Evolutionary conservation across 140 eudicot genomes (phyloP), one percentile per base, ranked within the genome.

Genomic region (Oenanthe javanica): DNA sequence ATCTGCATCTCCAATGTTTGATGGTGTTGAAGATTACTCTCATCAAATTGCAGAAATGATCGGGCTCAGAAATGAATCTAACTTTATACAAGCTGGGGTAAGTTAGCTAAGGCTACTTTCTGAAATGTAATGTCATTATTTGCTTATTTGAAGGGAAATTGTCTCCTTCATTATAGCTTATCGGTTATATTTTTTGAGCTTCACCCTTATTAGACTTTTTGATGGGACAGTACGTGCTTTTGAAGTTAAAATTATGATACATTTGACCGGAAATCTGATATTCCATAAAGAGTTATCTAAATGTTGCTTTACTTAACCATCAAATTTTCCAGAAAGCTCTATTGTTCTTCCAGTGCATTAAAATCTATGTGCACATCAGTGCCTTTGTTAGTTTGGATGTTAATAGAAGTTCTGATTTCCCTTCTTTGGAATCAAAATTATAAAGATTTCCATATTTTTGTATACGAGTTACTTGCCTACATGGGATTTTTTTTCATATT

Each of bases 41-140:
- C 99, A 90, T 87, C 99, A 95, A 83, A 92, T 95, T 79, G 99
- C 99, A 23, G 97, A 92, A 92, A 95, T 95, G 97, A 89, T 95
- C 76, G 97, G 97, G 73, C 87, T 95, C 76, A 88, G 99, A 86
- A 95, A 93, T 49, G 97, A 86, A 54, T 95, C 99, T 47, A 87
- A 88, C 91, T 88, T 95, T 76, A 74, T 87, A 72, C 93, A 90
- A 87, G 95, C 97, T 23, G 99, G 99, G 70, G 99, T 95, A 89
- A 91, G 93, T 93, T 61, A 16, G 63, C 77, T 10, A 6, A 46
- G 5, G 11, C 27, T n/a, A 48, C 27, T 4, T 18, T 27, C 12
- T 10, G 21, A 11, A 47, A 75, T n/a, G 14, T 46, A 23, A 5
- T 2, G 36, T 40, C 50, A 71, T 8, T 42, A 27, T 38, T 14